A percentile compares a stretch with the other conserved stretches of the same genome.
phyloP scores from a whole-genome alignment of 1,139 yeast genomes.

The Trichomonascaceae sp. region DNA sequence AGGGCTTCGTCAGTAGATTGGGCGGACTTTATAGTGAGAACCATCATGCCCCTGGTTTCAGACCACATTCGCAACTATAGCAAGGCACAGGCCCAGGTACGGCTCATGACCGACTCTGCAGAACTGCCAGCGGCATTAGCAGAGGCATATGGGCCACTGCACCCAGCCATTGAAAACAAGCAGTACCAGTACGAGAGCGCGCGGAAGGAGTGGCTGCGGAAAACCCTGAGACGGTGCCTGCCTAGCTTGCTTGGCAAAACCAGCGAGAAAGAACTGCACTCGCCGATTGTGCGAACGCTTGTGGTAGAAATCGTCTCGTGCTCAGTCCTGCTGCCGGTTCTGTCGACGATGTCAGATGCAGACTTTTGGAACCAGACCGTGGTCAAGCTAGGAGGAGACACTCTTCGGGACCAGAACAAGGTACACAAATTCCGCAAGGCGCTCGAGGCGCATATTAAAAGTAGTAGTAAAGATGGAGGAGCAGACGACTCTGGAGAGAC shows the following conservation, averaged over 20 bases:
- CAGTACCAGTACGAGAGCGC: constrained; percentile 31
- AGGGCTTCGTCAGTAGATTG: constrained; percentile 38
- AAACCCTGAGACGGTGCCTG: constrained; percentile 32
- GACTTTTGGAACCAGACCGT: constrained; percentile 65
- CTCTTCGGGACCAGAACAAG: constrained; percentile 61
- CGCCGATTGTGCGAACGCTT: constrained; percentile 37
- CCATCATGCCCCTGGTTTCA: constrained; percentile 50
- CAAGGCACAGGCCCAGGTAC: constrained; percentile 33
- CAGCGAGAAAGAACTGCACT: constrained; percentile 32
- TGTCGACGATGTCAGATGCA: constrained; percentile 51
- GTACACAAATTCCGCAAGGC: constrained; percentile 63
- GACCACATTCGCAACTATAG: constrained; percentile 48
- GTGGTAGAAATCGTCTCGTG: constrained; percentile 53
- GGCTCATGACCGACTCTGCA: constrained; percentile 28
- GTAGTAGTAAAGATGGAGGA: too few species aligned
- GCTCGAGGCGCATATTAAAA: constrained; percentile 41
- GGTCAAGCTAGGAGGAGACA: constrained; percentile 47
- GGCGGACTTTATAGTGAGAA: constrained; percentile 44
- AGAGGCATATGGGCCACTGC: constrained; percentile 42
- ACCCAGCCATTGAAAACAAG: constrained; percentile 44
- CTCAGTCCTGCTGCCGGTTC: constrained; percentile 40
- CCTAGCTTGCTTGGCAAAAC: constrained; percentile 33
- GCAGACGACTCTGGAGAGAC: too few species aligned
- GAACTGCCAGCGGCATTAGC: constrained; percentile 49
- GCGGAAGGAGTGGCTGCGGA: constrained; percentile 41